These are phyloP conservation scores for Blastocystis sp. DNA, from an alignment of 352 stramenopile genomes.

Conservation along the genomic window DNA sequence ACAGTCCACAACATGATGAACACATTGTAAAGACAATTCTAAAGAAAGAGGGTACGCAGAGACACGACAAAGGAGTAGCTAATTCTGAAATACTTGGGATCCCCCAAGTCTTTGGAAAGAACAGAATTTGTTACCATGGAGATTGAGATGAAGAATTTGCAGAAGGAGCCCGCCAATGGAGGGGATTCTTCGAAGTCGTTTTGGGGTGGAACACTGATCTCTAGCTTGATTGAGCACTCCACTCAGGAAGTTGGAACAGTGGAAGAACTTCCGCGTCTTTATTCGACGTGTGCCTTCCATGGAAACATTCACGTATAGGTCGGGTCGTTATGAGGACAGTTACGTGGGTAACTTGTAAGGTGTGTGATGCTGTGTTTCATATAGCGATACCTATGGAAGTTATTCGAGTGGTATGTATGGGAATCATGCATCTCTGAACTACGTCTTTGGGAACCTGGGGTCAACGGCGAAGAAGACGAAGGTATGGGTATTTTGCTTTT, in stretches of 20 bases:
- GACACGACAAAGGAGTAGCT: too few species aligned
- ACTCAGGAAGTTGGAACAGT: constrained; percentile 43
- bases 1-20: too few species aligned
- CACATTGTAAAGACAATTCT: too few species aligned
- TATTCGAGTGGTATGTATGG: constrained; percentile 52
- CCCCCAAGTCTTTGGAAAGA: too few species aligned
- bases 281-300: constrained; percentile 13
- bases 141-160: constrained; percentile 27
- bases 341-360: constrained; percentile 25
- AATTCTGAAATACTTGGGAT: too few species aligned
- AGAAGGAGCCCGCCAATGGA: not conserved
- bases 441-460: constrained; percentile 41
- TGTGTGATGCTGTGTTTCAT: not conserved
- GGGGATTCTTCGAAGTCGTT: constrained; percentile 6
- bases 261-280: constrained; percentile 21
- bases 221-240: constrained; percentile 33
- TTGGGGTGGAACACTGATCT: not conserved
- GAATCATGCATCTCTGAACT: constrained; percentile 47
- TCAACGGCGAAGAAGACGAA: not conserved
- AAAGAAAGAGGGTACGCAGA: too few species aligned
- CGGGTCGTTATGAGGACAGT: constrained; percentile 30
- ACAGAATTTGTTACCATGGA: constrained; percentile 4
- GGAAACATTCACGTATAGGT: not conserved
- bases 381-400: constrained; percentile 47
- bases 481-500: not conserved